phyloP scores from a whole-genome alignment of 163 green algal genomes.

The Chlamydomonas reinhardtii region DNA sequence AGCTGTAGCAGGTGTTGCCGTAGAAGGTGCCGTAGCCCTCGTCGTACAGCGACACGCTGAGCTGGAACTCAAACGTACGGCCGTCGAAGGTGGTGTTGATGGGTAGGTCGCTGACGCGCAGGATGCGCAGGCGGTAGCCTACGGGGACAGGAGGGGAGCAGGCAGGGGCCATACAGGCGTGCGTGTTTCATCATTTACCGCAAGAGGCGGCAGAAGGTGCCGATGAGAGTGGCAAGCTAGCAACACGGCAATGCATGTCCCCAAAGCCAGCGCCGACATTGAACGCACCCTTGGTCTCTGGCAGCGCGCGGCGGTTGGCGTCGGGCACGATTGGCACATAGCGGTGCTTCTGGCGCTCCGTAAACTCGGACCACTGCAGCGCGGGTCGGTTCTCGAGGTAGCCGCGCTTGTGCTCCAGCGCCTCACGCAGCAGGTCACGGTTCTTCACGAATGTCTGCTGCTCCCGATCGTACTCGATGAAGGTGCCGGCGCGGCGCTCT shows the following conservation, averaged over 20 bases:
- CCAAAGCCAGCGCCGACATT: no score
- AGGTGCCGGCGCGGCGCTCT: background rate
- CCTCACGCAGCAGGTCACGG: constrained; percentile 50
- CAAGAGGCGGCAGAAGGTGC: no score
- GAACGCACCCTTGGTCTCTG: constrained; percentile 53
- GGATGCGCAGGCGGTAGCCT: constrained; percentile 60
- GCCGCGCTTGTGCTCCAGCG: constrained; percentile 51
- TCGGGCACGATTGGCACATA: constrained; percentile 60
- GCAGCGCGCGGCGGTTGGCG: constrained; percentile 44
- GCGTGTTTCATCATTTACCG: no score
- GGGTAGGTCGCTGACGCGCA: constrained; percentile 59
- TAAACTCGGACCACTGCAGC: constrained; percentile 61
- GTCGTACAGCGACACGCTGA: constrained; percentile 72
- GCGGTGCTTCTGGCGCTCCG: constrained; percentile 57
- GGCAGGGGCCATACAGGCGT: no score
- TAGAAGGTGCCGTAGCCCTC: constrained; percentile 69
- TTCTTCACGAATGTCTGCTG: constrained; percentile 58
- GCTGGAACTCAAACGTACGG: constrained; percentile 68
- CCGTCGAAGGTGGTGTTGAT: constrained; percentile 62
- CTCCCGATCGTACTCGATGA: constrained; percentile 52
- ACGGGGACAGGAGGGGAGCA: background rate
- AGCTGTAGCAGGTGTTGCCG: constrained; percentile 66
- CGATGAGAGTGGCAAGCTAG: no score
- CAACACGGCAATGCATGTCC: no score
- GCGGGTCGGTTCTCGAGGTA: constrained; percentile 56